Conservation (phyloP, 2,329 filamentous ascomycete genomes). For the Diaporthe caulivora region DNA sequence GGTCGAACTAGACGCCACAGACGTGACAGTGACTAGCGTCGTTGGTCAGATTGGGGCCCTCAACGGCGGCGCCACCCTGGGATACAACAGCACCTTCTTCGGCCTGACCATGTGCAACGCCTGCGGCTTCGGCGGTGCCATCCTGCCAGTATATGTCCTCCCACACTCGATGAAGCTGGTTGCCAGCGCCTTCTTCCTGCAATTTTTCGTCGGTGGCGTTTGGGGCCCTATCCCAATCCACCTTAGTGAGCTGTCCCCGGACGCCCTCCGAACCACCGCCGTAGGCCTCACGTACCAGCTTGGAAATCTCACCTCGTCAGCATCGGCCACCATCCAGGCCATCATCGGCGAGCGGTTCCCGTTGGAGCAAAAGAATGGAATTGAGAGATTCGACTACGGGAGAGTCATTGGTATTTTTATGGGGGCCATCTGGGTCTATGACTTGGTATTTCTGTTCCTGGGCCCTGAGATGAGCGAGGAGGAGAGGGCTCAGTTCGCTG, state of each 20-base stretch:
- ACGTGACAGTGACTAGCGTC: conserved; percentile 78
- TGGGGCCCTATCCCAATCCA: conserved; percentile 83
- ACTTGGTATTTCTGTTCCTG: conserved; percentile 70
- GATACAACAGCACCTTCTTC: conserved; percentile 76
- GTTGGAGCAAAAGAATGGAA: conserved; percentile 65
- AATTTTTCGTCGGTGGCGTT: conserved; percentile 82
- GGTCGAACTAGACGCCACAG: conserved; percentile 62
- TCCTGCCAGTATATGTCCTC: conserved; percentile 88
- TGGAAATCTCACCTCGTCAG: conserved; percentile 79
- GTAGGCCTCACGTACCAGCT: conserved; percentile 82
- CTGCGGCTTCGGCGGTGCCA: conserved; percentile 75
- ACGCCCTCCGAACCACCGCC: conserved; percentile 78
- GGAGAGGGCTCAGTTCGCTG: not conserved
- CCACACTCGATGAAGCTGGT: conserved; percentile 72
- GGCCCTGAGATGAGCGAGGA: conserved; percentile 64
- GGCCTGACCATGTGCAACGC: conserved; percentile 77
- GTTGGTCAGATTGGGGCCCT: conserved; percentile 80
- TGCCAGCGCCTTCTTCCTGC: conserved; percentile 85
- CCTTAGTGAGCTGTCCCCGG: conserved; percentile 80
- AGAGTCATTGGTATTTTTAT: conserved; percentile 92
- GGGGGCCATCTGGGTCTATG: conserved; percentile 79
- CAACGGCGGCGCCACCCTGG: conserved; percentile 72
- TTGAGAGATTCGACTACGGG: conserved; percentile 77
- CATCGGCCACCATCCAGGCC: conserved; percentile 80
- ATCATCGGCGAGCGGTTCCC: conserved; percentile 82